Evolutionary conservation across 1,139 yeast genomes (phyloP).

Genomic region (Blastobotrys raffinosifermentans): DNA sequence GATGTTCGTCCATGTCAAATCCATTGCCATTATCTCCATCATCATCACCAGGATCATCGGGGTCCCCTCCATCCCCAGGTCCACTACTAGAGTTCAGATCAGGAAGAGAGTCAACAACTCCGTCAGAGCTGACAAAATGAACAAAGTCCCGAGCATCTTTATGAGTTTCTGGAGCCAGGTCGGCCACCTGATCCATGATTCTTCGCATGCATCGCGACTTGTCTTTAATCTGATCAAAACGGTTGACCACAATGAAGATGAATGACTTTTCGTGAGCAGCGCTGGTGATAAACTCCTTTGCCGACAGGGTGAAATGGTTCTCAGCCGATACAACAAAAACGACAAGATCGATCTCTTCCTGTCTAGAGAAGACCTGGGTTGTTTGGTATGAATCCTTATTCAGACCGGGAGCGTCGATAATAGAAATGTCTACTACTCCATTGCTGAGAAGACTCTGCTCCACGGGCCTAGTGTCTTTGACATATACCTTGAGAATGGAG

Average conservation of each 20-base stretch:
- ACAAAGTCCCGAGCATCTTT: constrained; percentile 84
- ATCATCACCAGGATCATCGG: constrained; percentile 37
- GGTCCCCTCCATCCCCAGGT: constrained; percentile 24
- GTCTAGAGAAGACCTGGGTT: constrained; percentile 90
- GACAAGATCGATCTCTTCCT: constrained; percentile 94
- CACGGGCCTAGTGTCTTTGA: constrained; percentile 63
- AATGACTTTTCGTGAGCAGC: constrained; percentile 91
- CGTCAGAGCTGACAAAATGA: constrained; percentile 79
- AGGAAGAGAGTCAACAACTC: constrained; percentile 29
- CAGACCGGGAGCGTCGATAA: constrained; percentile 96
- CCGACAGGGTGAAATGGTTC: constrained; percentile 90
- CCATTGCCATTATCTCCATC: constrained; percentile 37
- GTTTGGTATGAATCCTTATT: constrained; percentile 93
- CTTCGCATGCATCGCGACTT: constrained; percentile 70
- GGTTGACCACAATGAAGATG: constrained; percentile 89
- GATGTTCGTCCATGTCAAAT: constrained; percentile 32
- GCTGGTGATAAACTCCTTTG: constrained; percentile 85
- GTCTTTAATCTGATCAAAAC: constrained; percentile 78
- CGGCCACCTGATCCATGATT: constrained; percentile 82
- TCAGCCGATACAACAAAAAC: constrained; percentile 96
- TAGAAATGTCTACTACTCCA: constrained; percentile 86
- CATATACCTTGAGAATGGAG: constrained; percentile 70
- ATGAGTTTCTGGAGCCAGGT: constrained; percentile 83
- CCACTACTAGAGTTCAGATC: constrained; percentile 19
- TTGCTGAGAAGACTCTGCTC: constrained; percentile 73